These are phyloP conservation scores for Penicillium occitanis DNA, from an alignment of 2,329 filamentous ascomycete genomes.

Conservation along the genomic window DNA sequence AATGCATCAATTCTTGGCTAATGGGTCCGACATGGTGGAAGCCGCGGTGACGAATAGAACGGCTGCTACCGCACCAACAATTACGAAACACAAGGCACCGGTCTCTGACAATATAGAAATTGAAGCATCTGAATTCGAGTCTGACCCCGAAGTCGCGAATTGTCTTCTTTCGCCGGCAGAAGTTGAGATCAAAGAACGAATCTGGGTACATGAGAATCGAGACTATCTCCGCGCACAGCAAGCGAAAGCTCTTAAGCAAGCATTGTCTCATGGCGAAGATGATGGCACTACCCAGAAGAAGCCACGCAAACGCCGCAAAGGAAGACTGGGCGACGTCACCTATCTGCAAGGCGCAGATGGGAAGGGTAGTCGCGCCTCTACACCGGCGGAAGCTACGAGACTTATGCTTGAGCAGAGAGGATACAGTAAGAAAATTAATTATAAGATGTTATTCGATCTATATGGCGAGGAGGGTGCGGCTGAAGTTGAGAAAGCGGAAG, in stretches of 20 bases:
- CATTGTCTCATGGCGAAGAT: conserved; percentile 56
- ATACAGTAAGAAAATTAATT: conserved; percentile 75
- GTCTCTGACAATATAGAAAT: conserved; percentile 60
- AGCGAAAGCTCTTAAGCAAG: conserved; percentile 74
- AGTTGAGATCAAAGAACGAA: conserved; percentile 77
- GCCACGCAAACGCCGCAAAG: conserved; percentile 52
- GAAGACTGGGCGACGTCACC: conserved; percentile 48
- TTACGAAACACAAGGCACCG: conserved; percentile 37
- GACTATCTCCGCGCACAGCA: conserved; percentile 88
- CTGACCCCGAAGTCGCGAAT: conserved; percentile 82
- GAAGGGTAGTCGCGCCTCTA: conserved; percentile 64
- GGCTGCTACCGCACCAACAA: background rate
- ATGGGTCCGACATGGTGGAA: conserved; percentile 39
- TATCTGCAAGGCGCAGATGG: conserved; percentile 59
- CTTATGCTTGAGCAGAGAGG: conserved; percentile 66
- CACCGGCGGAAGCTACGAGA: conserved; percentile 67
- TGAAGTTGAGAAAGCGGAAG: conserved; percentile 31
- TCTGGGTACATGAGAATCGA: conserved; percentile 94
- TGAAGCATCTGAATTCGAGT: conserved; percentile 77
- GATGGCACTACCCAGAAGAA: conserved; percentile 36
- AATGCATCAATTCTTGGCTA: conserved; percentile 65
- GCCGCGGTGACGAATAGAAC: conserved; percentile 23
- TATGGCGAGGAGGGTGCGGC: conserved; percentile 40
- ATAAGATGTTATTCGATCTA: conserved; percentile 46
- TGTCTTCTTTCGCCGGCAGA: conserved; percentile 75